phyloP scores from a whole-genome alignment of 257 asterid genomes.

The Solanum verrucosum region DNA sequence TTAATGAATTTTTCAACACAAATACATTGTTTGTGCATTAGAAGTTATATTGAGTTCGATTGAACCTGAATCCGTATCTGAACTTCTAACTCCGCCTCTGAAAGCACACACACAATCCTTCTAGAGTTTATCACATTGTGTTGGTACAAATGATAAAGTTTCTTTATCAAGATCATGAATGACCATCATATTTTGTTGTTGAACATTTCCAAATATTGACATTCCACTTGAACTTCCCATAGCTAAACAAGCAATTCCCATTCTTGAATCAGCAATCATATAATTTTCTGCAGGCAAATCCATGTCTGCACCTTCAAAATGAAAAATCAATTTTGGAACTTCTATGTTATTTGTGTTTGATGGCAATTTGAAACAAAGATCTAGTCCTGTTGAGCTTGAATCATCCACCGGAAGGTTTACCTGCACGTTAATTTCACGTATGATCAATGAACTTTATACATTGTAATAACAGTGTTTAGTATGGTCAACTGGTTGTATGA shows the following conservation, averaged over 20 bases:
- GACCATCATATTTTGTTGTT: constrained; percentile 70
- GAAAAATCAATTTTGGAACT: constrained; percentile 59
- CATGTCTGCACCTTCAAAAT: constrained; percentile 57
- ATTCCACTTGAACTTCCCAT: constrained; percentile 71
- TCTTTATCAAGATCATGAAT: constrained; percentile 65
- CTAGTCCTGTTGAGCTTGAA: constrained; percentile 44
- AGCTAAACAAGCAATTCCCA: constrained; percentile 69
- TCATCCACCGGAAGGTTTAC: constrained; percentile 39
- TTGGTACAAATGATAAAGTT: constrained; percentile 48
- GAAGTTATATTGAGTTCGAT: not conserved
- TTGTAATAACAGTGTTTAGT: not conserved
- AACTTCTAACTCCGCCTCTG: not conserved
- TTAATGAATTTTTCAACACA: not conserved
- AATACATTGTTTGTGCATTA: not conserved
- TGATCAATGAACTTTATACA: not conserved
- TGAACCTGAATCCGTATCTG: not conserved
- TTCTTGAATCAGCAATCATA: constrained; percentile 44
- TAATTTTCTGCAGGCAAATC: constrained; percentile 75
- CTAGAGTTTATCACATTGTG: constrained; percentile 25
- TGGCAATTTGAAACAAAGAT: constrained; percentile 57
- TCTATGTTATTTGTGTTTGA: constrained; percentile 14
- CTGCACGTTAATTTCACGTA: constrained; percentile 2
- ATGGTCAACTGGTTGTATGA: not conserved
- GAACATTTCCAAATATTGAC: constrained; percentile 78
- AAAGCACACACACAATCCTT: not conserved